phyloP scores from a whole-genome alignment of 306 rosid genomes.

The Begonia fuchsioides region DNA sequence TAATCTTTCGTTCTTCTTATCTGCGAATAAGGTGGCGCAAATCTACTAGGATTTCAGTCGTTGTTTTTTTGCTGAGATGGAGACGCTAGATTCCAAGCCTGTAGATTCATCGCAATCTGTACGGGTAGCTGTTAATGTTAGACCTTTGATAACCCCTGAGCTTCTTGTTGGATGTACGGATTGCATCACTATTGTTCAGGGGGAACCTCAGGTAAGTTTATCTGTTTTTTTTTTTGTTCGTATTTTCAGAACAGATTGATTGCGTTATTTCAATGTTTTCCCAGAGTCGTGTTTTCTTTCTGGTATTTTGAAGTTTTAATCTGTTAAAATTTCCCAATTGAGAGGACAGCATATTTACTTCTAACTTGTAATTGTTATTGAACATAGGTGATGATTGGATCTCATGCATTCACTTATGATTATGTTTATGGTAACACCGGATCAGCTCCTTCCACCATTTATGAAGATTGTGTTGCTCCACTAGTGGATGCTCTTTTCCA shows the following conservation, averaged over 20 bases:
- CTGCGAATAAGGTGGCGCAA: background rate
- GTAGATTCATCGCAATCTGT: constrained; percentile 51
- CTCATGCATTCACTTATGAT: constrained; percentile 78
- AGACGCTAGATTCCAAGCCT: constrained; percentile 30
- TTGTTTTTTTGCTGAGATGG: constrained; percentile 30
- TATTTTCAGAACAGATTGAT: background rate
- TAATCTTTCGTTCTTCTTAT: background rate
- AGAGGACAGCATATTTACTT: too few relatives aligned
- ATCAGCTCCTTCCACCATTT: constrained; percentile 31
- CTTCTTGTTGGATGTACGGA: constrained; percentile 78
- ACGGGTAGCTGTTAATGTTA: constrained; percentile 70
- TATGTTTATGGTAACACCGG: constrained; percentile 51
- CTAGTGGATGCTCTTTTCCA: constrained; percentile 69
- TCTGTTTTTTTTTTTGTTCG: background rate
- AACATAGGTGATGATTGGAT: constrained; percentile 68
- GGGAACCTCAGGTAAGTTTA: constrained; percentile 67
- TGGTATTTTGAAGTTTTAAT: too few relatives aligned
- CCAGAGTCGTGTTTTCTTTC: too few relatives aligned
- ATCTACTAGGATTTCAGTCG: constrained; percentile 10
- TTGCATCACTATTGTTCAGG: constrained; percentile 67
- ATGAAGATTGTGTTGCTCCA: constrained; percentile 78
- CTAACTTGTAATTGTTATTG: too few relatives aligned
- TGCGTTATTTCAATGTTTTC: background rate
- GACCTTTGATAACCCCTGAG: constrained; percentile 81
- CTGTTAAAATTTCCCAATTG: too few relatives aligned